phyloP scores from a whole-genome alignment of 2,329 filamentous ascomycete species.

The Trichoderma semiorbis region DNA sequence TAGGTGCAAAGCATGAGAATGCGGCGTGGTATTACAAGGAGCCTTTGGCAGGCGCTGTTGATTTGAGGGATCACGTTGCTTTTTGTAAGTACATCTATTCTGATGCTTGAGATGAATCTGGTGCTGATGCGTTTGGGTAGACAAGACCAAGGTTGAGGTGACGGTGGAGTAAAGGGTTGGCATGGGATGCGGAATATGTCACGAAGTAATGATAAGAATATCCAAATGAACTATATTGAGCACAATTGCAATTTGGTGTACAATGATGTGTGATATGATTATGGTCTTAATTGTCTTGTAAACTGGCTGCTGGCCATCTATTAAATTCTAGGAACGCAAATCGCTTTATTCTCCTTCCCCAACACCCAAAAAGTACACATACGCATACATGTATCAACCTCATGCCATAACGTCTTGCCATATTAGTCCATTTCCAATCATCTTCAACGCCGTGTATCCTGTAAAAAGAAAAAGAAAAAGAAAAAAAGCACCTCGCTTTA shows the following conservation, averaged over 20 bases:
- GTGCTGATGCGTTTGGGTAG: conserved; percentile 20
- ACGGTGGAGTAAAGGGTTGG: conserved; percentile 16
- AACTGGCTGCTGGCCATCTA: neutral
- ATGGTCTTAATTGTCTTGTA: neutral
- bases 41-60: conserved; percentile 45
- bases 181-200: neutral
- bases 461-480: neutral
- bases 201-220: neutral
- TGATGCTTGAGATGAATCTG: neutral
- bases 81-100: conserved; percentile 47
- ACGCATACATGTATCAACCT: neutral
- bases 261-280: neutral
- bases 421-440: neutral
- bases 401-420: neutral
- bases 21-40: conserved; percentile 58
- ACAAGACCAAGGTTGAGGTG: conserved; percentile 34
- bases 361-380: neutral
- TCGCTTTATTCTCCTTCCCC: neutral
- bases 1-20: conserved; percentile 47
- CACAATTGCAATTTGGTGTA: neutral
- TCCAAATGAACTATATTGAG: neutral
- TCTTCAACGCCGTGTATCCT: conserved; percentile 14
- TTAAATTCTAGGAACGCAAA: neutral
- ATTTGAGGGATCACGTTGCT: conserved; percentile 54
- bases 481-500: neutral